phyloP scores from a whole-genome alignment of 495 filamentous ascomycete species.

The Lasiosphaeria hispida region DNA sequence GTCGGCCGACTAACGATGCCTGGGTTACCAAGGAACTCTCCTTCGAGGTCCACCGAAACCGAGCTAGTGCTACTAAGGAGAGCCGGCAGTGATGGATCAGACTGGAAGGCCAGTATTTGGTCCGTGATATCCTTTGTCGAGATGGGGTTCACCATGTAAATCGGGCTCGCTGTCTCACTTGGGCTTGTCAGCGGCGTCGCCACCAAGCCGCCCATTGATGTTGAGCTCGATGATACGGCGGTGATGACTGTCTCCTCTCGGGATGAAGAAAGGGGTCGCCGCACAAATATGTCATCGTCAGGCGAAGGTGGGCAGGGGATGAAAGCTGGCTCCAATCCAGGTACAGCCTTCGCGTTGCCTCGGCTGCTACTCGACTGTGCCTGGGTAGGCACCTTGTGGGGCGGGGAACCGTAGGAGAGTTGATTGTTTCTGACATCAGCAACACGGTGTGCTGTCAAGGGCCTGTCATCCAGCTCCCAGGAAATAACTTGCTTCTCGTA shows the following conservation, averaged over 20 bases:
- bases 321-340: slow-evolving; percentile 22
- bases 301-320: slow-evolving; percentile 47
- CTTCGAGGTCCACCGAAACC: slow-evolving; percentile 60
- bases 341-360: not conserved
- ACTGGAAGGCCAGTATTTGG: slow-evolving; percentile 61
- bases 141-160: slow-evolving; percentile 52
- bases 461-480: slow-evolving; percentile 36
- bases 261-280: slow-evolving; percentile 26
- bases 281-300: slow-evolving; percentile 43
- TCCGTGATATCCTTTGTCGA: slow-evolving; percentile 55
- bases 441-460: slow-evolving; percentile 40
- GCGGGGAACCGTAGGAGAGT: slow-evolving; percentile 27
- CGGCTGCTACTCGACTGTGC: slow-evolving; percentile 14
- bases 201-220: slow-evolving; percentile 40
- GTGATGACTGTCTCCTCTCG: slow-evolving; percentile 40
- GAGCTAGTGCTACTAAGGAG: slow-evolving; percentile 79
- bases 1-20: slow-evolving; percentile 40
- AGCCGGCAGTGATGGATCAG: slow-evolving; percentile 73
- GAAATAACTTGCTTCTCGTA: slow-evolving; percentile 34
- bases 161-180: slow-evolving; percentile 54
- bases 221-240: slow-evolving; percentile 44
- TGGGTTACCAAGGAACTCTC: slow-evolving; percentile 51
- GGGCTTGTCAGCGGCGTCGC: slow-evolving; percentile 48
- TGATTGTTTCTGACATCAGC: slow-evolving; percentile 29
- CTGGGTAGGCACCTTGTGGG: slow-evolving; percentile 28